phyloP scores from a whole-genome alignment of 140 eudicot genomes.

The Oenanthe javanica region DNA sequence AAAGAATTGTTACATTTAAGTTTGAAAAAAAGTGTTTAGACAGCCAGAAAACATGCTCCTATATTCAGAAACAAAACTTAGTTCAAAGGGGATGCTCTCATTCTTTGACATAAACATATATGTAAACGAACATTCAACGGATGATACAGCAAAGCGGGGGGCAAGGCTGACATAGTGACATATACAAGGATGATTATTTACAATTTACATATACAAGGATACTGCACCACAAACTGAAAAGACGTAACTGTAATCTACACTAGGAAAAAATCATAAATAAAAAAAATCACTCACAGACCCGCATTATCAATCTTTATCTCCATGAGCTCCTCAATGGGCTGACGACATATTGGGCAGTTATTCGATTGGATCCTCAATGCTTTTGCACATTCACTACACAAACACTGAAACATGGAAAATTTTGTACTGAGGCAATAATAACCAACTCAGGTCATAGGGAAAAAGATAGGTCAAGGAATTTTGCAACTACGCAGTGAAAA shows the following conservation, averaged over 20 bases:
- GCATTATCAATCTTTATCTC: conserved; percentile 50
- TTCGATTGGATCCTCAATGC: conserved; percentile 63
- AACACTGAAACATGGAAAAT: conserved; percentile 48
- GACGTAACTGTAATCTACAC: conserved; percentile 15
- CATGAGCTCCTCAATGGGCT: conserved; percentile 60
- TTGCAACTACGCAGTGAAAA: neutral
- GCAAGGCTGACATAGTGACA: neutral
- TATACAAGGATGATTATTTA: neutral
- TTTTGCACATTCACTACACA: conserved; percentile 80
- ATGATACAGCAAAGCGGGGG: neutral
- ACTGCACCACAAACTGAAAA: conserved; percentile 25
- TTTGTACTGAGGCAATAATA: neutral
- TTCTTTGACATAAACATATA: neutral
- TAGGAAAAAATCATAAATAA: conserved; percentile 17
- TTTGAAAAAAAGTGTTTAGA: neutral
- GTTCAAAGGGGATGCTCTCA: conserved; percentile 8
- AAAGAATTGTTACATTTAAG: neutral
- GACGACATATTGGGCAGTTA: conserved; percentile 77
- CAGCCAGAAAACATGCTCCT: neutral
- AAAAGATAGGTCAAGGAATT: no score
- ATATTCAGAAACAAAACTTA: neutral
- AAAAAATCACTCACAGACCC: conserved; percentile 36
- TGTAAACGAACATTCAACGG: neutral
- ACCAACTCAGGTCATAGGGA: neutral
- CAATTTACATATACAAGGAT: conserved; percentile 14